These are phyloP conservation scores for Thielaviopsis musarum DNA, from an alignment of 2,329 filamentous ascomycete genomes.

Conservation along the genomic window DNA sequence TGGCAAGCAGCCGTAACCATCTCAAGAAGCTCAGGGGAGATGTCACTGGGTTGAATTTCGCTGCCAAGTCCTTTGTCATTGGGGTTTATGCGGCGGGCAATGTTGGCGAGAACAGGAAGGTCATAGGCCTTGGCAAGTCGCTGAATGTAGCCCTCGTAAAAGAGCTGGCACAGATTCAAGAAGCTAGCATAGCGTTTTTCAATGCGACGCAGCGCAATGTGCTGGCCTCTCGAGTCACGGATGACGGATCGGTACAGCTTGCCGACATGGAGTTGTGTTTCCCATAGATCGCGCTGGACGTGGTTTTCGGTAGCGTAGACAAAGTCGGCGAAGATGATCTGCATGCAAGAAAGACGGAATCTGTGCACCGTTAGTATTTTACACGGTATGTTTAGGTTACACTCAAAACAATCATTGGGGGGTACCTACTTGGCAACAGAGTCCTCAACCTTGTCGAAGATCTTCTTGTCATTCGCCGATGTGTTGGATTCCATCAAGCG, in stretches of 20 bases:
- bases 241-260: constrained; percentile 38
- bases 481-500: constrained; percentile 23
- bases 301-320: constrained; percentile 44
- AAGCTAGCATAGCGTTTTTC: constrained; percentile 71
- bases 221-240: constrained; percentile 11
- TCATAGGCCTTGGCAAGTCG: constrained; percentile 48
- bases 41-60: constrained; percentile 20
- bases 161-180: constrained; percentile 72
- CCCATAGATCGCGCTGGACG: constrained; percentile 61
- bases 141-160: constrained; percentile 76
- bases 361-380: constrained; percentile 8
- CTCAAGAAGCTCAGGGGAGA: constrained; percentile 33
- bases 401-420: neutral
- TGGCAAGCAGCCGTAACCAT: constrained; percentile 60
- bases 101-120: constrained; percentile 31
- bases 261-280: constrained; percentile 61
- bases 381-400: neutral
- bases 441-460: constrained; percentile 28
- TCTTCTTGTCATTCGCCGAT: constrained; percentile 23
- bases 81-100: constrained; percentile 16
- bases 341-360: constrained; percentile 49
- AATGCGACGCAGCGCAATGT: constrained; percentile 54
- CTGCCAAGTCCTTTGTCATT: neutral
- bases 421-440: constrained; percentile 25
- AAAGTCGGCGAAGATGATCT: constrained; percentile 56